phyloP scores from a whole-genome alignment of 2,329 filamentous ascomycete genomes.

The Nigrospora oryzae region DNA sequence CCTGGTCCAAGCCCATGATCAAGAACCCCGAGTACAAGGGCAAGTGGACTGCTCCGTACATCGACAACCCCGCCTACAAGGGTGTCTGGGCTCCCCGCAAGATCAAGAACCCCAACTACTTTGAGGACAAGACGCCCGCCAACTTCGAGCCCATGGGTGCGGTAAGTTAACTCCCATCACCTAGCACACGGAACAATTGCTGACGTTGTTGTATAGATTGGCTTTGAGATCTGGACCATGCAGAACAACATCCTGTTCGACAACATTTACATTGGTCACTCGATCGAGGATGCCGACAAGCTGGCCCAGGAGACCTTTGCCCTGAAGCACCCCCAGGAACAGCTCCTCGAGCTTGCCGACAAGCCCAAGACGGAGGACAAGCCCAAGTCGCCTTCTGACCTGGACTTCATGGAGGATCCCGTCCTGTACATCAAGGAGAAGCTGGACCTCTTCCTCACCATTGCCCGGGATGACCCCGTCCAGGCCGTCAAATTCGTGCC shows the following conservation, averaged over 20 bases:
- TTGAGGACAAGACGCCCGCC: conserved; percentile 91
- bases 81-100: conserved; percentile 88
- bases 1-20: conserved; percentile 86
- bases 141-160: conserved; percentile 98
- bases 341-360: conserved; percentile 66
- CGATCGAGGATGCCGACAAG: conserved; percentile 81
- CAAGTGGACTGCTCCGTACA: conserved; percentile 88
- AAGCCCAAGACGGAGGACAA: conserved; percentile 67
- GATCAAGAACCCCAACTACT: conserved; percentile 95
- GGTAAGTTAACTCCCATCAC: conserved; percentile 47
- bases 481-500: conserved; percentile 84
- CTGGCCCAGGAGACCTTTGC: conserved; percentile 85
- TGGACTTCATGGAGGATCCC: conserved; percentile 87
- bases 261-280: conserved; percentile 99
- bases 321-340: conserved; percentile 77
- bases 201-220: conserved; percentile 52
- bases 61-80: conserved; percentile 99
- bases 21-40: conserved; percentile 98
- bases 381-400: conserved; percentile 63
- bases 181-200: conserved; percentile 3
- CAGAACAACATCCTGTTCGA: conserved; percentile 97
- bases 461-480: conserved; percentile 73
- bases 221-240: conserved; percentile 99
- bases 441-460: conserved; percentile 79
- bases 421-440: conserved; percentile 86